These are phyloP conservation scores for Apiotrichum akiyoshidainum DNA, from an alignment of 1,284 basidiomycete genomes.

Conservation along the genomic window DNA sequence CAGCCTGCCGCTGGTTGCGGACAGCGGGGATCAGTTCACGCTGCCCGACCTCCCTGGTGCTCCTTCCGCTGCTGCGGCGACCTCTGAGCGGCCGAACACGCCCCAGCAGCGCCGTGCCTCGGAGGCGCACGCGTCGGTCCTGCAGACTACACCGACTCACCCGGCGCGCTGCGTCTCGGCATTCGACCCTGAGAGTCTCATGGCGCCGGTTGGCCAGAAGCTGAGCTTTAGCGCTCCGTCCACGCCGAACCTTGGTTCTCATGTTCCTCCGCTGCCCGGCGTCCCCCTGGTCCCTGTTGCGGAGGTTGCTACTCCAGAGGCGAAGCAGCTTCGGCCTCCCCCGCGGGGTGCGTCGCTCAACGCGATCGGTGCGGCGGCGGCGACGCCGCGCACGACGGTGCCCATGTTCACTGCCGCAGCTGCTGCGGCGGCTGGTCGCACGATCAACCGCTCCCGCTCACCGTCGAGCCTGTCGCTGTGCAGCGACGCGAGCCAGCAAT, in stretches of 20 bases:
- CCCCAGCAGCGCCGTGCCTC: background rate
- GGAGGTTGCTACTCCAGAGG: too few relatives aligned
- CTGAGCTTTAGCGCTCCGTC: constrained; percentile 3
- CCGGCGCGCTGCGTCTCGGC: background rate
- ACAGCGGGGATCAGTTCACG: background rate
- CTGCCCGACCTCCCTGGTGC: background rate
- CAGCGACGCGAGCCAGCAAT: constrained; percentile 5
- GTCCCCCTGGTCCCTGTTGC: background rate
- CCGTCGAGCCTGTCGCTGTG: constrained; percentile 9
- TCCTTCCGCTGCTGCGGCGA: background rate
- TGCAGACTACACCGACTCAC: background rate
- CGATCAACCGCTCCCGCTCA: constrained; percentile 6
- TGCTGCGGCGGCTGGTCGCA: background rate
- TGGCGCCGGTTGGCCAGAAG: background rate
- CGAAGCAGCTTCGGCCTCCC: background rate
- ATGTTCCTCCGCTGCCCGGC: background rate
- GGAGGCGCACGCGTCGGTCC: background rate
- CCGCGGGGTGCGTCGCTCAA: constrained; percentile 2
- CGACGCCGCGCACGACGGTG: background rate
- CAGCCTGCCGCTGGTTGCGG: too few relatives aligned
- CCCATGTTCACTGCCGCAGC: background rate
- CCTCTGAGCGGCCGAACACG: background rate
- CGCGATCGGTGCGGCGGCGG: background rate
- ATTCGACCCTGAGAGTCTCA: background rate
- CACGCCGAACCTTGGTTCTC: background rate